These are phyloP conservation scores for Aspergillus egyptiacus DNA, from an alignment of 495 filamentous ascomycete genomes.

Conservation along the genomic window DNA sequence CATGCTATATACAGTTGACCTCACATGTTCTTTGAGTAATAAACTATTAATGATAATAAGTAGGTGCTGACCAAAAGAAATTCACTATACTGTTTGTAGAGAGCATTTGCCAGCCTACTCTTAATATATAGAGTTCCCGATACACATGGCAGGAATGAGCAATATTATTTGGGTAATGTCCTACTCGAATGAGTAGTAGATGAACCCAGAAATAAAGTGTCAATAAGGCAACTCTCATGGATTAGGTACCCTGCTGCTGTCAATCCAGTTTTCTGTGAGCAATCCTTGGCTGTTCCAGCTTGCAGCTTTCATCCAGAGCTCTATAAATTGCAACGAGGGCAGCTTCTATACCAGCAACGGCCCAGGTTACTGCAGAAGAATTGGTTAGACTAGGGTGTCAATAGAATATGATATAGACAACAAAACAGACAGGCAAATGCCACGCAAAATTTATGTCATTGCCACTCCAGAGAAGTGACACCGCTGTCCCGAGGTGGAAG, in stretches of 20 bases:
- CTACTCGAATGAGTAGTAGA: conserved; percentile 15
- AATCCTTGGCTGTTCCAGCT: conserved; percentile 44
- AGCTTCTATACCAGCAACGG: conserved; percentile 51
- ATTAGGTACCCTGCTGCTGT: too few species aligned
- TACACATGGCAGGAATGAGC: conserved; percentile 48
- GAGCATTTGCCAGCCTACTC: conserved; percentile 29
- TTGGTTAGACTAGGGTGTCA: neutral
- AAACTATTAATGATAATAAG: conserved; percentile 30
- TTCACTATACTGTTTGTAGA: conserved; percentile 4
- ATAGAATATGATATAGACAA: neutral
- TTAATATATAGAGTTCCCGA: conserved; percentile 57
- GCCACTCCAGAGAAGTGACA: conserved; percentile 54
- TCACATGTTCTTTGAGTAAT: conserved; percentile 56
- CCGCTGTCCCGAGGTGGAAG: conserved; percentile 56
- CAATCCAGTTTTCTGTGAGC: conserved; percentile 45
- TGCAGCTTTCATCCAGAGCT: conserved; percentile 44
- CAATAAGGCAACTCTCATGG: too few species aligned
- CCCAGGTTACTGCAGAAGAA: conserved; percentile 44
- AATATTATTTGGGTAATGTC: conserved; percentile 53
- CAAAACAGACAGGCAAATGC: too few species aligned
- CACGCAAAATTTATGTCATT: too few species aligned
- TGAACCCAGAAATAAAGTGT: conserved; percentile 7
- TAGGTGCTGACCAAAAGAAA: neutral
- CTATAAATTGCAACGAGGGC: conserved; percentile 44
- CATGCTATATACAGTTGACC: too few species aligned